Evolutionary conservation across 495 filamentous ascomycete species (phyloP).

Genomic region (Neurospora sp.): DNA sequence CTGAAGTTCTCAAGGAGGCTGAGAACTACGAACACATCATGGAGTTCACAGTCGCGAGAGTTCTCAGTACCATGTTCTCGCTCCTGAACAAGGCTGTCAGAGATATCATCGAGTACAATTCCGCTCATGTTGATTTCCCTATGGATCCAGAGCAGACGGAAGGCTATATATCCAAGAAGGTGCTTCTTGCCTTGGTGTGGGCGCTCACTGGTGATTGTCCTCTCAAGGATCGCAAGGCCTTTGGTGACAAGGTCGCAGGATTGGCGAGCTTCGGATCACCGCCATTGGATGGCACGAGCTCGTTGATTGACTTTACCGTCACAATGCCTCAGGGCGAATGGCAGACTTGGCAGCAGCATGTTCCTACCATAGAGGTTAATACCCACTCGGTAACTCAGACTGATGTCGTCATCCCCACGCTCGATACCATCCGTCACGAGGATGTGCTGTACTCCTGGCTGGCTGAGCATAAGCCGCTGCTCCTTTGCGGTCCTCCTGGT

Average conservation of each 20-base stretch:
- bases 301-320: conserved; percentile 92
- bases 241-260: conserved; percentile 71
- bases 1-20: conserved; percentile 64
- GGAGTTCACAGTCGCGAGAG: conserved; percentile 87
- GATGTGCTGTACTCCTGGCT: conserved; percentile 98
- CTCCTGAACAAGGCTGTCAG: conserved; percentile 87
- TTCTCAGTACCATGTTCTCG: conserved; percentile 87
- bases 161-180: conserved; percentile 81
- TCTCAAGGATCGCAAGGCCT: conserved; percentile 72
- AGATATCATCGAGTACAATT: conserved; percentile 88
- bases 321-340: conserved; percentile 77
- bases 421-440: conserved; percentile 95
- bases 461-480: conserved; percentile 91
- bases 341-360: conserved; percentile 87
- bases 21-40: conserved; percentile 86
- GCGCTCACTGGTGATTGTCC: conserved; percentile 93
- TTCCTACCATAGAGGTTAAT: conserved; percentile 90
- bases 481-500: conserved; percentile 94
- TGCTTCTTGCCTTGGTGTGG: conserved; percentile 86
- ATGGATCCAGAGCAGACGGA: conserved; percentile 83
- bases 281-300: conserved; percentile 58
- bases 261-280: conserved; percentile 79
- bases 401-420: conserved; percentile 92
- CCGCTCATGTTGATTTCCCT: conserved; percentile 87
- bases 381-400: conserved; percentile 96